These are phyloP conservation scores for Clavispora phyllophila DNA, from an alignment of 805 yeast genomes.

Conservation along the genomic window DNA sequence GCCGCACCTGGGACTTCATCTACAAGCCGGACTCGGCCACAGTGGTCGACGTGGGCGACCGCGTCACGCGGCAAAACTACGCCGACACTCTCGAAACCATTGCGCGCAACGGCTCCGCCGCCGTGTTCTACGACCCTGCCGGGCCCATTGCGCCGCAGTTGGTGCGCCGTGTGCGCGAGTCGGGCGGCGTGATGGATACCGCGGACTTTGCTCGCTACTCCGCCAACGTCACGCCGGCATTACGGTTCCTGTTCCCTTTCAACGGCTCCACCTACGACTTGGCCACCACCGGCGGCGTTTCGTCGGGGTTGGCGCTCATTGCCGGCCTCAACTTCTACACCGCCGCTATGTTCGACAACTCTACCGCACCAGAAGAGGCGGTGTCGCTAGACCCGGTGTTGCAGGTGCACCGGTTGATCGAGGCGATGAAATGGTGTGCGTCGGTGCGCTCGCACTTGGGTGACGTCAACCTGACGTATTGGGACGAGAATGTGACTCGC, in stretches of 20 bases:
- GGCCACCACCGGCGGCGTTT: constrained; percentile 59
- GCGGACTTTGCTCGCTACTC: constrained; percentile 66
- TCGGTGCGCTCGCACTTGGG: constrained; percentile 84
- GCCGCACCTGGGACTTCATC: constrained; percentile 54
- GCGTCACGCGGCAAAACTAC: constrained; percentile 50
- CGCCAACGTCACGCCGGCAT: constrained; percentile 40
- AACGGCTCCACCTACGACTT: constrained; percentile 19
- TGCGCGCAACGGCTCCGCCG: constrained; percentile 74
- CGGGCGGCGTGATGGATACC: constrained; percentile 63
- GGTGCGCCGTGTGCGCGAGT: constrained; percentile 41
- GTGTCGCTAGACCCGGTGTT: constrained; percentile 13
- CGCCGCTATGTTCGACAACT: constrained; percentile 22
- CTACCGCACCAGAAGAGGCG: constrained; percentile 5
- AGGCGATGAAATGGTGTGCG: constrained; percentile 92
- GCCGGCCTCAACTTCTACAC: constrained; percentile 65
- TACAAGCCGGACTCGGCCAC: constrained; percentile 23
- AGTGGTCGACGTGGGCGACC: constrained; percentile 51
- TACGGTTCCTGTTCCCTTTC: constrained; percentile 15
- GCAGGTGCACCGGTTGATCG: constrained; percentile 65
- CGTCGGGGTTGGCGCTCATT: constrained; percentile 78
- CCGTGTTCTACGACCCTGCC: constrained; percentile 75
- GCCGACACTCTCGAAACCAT: constrained; percentile 65
- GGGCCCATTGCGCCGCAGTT: constrained; percentile 67
- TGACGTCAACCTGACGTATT: constrained; percentile 41
- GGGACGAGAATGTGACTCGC: constrained; percentile 28